Conservation (phyloP, 306 rosid genomes). For the Biancaea sappan region DNA sequence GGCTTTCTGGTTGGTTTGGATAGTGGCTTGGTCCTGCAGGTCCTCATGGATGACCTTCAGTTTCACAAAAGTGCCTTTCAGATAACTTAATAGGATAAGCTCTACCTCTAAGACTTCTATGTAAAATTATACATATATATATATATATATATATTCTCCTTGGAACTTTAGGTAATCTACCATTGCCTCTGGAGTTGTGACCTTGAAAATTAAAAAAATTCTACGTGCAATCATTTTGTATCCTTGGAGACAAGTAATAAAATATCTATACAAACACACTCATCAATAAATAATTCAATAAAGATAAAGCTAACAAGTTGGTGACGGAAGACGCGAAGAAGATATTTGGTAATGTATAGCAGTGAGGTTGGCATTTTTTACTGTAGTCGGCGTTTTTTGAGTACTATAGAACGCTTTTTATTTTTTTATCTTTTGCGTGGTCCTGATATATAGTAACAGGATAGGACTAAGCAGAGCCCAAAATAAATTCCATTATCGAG, state of each 20-base stretch:
- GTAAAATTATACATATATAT: not conserved
- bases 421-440: not conserved
- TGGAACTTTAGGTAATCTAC: not conserved
- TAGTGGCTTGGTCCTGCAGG: not conserved
- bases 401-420: not conserved
- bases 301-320: not conserved
- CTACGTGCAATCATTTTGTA: not conserved
- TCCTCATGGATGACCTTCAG: not conserved
- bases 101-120: not conserved
- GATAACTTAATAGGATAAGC: not conserved
- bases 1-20: not conserved
- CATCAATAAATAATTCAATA: not conserved
- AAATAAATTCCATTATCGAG: not conserved
- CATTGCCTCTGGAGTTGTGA: not conserved
- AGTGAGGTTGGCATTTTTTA: not conserved
- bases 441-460: not conserved
- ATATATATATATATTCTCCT: too few relatives aligned
- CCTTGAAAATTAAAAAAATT: not conserved
- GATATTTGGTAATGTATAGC: not conserved
- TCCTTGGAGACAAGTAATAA: not conserved
- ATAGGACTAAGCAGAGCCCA: not conserved
- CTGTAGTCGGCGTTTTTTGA: not conserved
- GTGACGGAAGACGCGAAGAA: not conserved
- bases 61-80: not conserved
- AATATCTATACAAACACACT: not conserved